phyloP scores from a whole-genome alignment of 371 early-diverging fungal species.

The Mucor plumbeus region DNA sequence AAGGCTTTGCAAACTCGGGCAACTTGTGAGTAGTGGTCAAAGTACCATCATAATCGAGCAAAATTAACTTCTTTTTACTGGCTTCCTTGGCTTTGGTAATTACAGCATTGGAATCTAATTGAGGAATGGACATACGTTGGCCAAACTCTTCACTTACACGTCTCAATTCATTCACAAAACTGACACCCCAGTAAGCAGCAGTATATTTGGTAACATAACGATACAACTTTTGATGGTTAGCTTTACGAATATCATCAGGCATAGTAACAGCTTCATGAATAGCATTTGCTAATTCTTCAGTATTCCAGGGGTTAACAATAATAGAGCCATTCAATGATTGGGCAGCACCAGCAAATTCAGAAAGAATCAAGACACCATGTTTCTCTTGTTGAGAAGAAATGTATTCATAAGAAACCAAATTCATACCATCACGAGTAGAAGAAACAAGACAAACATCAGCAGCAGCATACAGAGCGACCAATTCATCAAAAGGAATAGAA shows the following conservation, averaged over 20 bases:
- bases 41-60: constrained; percentile 97
- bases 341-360: constrained; percentile 99
- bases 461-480: constrained; percentile 95
- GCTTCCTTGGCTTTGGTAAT: constrained; percentile 48
- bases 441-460: constrained; percentile 98
- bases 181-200: constrained; percentile 97
- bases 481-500: constrained; percentile 94
- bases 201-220: constrained; percentile 97
- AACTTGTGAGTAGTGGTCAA: constrained; percentile 81
- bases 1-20: constrained; percentile 91
- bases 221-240: constrained; percentile 91
- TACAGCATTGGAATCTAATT: constrained; percentile 53
- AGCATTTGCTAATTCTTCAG: constrained; percentile 92
- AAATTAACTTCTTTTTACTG: constrained; percentile 68
- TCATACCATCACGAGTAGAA: constrained; percentile 99
- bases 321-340: constrained; percentile 96
- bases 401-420: constrained; percentile 98
- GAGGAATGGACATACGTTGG: constrained; percentile 73
- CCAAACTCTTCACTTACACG: constrained; percentile 73
- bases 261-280: constrained; percentile 94
- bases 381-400: constrained; percentile 93
- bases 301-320: constrained; percentile 99
- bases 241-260: constrained; percentile 77
- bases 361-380: constrained; percentile 96
- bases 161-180: constrained; percentile 89